Evolutionary conservation across 1,284 basidiomycete genomes (phyloP), one percentile per base, ranked within the genome.

Genomic region (Ceratorhiza oryzae-sativae): DNA sequence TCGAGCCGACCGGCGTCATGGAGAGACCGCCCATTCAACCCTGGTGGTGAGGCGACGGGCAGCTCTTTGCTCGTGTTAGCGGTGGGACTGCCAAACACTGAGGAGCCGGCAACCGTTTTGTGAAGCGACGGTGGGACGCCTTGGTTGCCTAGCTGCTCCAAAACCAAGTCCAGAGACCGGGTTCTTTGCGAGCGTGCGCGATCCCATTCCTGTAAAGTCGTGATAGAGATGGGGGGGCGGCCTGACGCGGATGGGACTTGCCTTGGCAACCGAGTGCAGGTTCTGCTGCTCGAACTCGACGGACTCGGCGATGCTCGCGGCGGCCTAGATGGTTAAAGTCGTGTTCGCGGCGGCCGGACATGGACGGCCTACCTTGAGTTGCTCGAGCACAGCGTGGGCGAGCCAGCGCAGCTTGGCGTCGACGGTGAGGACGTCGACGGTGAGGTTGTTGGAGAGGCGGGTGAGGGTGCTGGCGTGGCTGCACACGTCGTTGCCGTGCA

Each of bases 351-450:
- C 20, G 23, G 9, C 20, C n/a, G n/a, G 20, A 30, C 41, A 23
- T 56, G 9, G 60, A 36, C 41, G 51, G 70, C 78, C 62, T 73
- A 90, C 91, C 84, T 88, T 87, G 65, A 93, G 83, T 77, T 93
- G 91, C 73, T 91, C 89, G 12, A 87, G 77, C 18, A 92, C 87
- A 1, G 88, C 89, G 46, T 89, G 86, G 39, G 84, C 86, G 68
- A 91, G 83, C 91, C 91, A 93, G 55, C 84, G 84, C 8, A 92
- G 86, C 79, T 89, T 91, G 25, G 91, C 90, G 77, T 92, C 90
- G 23, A 92, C 82, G 0, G 88, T 88, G 4, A 93, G 83, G 2
- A 92, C 85, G 76, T 92, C 90, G 15, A 91, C 82, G 20, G 89
- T 86, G 27, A 88, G 79, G 0, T 80, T 76, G 75, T 89, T 86